These are phyloP conservation scores for Neltuma alba DNA, from an alignment of 306 rosid genomes.

Conservation along the genomic window DNA sequence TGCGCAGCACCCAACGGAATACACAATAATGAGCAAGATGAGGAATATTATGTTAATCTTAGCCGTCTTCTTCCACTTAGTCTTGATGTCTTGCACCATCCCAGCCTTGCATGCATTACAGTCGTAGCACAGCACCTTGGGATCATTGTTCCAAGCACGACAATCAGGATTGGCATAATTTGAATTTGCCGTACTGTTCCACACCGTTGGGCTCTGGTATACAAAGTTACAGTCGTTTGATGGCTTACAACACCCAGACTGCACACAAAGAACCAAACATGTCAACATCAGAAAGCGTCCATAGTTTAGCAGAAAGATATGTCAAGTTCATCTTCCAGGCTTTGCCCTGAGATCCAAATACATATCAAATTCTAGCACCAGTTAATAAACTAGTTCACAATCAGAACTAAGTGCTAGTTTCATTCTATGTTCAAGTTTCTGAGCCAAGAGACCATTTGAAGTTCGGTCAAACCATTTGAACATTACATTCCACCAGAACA, in stretches of 20 bases:
- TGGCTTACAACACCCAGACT: neutral
- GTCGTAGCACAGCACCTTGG: too few relatives aligned
- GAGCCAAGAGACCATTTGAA: conserved; percentile 1
- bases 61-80: conserved; percentile 73
- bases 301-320: neutral
- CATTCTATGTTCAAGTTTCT: neutral
- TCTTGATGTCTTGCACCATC: too few relatives aligned
- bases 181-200: neutral
- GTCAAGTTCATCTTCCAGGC: neutral
- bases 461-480: neutral
- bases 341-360: neutral
- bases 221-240: neutral
- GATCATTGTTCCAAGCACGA: neutral
- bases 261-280: neutral
- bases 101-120: too few relatives aligned
- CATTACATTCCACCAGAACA: neutral
- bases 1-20: conserved; percentile 34
- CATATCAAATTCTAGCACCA: neutral
- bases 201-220: neutral
- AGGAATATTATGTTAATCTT: conserved; percentile 57
- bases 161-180: neutral
- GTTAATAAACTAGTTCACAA: neutral
- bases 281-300: neutral
- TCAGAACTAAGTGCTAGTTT: neutral
- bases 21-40: conserved; percentile 64